Evolutionary conservation across 805 yeast genomes (phyloP), one percentile per base, ranked within the genome.

Genomic region (Candida maltosa): DNA sequence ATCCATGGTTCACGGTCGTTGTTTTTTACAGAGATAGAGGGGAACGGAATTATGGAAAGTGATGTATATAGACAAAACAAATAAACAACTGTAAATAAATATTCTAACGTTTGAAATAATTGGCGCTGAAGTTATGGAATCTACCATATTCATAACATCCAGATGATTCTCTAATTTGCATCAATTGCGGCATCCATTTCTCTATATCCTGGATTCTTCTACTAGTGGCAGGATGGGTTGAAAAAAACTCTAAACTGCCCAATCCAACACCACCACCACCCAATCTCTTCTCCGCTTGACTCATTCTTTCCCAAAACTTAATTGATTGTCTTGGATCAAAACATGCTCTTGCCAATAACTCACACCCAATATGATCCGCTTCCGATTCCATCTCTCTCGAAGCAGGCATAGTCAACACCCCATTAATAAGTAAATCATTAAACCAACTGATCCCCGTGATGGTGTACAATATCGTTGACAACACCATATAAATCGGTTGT

Each of bases 341-440:
- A 55, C 99, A 93, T 31, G 95, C 95, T 40, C 79, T 67, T 2
- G 96, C 77, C 96, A 91, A 86, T 46, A 91, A 69, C 79, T 87
- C 83, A 41, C 93, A 65, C 0, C 99, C 99, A 20, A 93, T 89
- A 49, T 82, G 81, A 59, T 93, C 98, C 0, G 98, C 97, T 57
- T 93, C 98, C 1, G 87, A 74, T 59, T 93, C 99, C 96, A 87
- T 87, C 40, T 78, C 87, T 49, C 99, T 70, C 1, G 95, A 84
- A 0, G 94, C 84, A 0, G 97, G 97, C 74, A 83, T 75, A 45
- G 78, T 75, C 32, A 88, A 54, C 10, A 78, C 53, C 1, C 87
- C 70, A 18, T 70, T 70, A 11, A 86, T 56, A 17, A 73, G 39
- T 21, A 84, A 44, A 34, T 73, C 70, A 47, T 75, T 75, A 37